A percentile compares a stretch with the other conserved stretches of the same genome.
These are phyloP conservation scores for Sclerotinia nivalis DNA, from an alignment of 2,329 filamentous ascomycete genomes.

Conservation along the genomic window DNA sequence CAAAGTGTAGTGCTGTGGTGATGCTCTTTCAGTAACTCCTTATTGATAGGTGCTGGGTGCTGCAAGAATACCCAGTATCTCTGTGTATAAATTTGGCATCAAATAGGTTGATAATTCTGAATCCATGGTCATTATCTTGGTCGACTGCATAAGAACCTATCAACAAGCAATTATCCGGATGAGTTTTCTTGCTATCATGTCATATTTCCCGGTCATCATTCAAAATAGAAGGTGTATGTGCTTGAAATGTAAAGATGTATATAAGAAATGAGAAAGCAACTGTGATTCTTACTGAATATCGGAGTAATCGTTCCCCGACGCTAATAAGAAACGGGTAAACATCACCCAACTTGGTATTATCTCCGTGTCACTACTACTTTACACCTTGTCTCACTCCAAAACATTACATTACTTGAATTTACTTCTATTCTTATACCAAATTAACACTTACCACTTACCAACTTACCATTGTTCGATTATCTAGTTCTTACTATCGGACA, in stretches of 20 bases:
- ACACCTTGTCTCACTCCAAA: neutral
- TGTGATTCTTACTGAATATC: constrained; percentile 18
- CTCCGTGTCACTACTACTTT: constrained; percentile 5
- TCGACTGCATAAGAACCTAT: neutral
- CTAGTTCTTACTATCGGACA: constrained; percentile 5
- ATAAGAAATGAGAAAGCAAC: constrained; percentile 7
- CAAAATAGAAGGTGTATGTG: constrained; percentile 16
- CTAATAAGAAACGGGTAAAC: neutral
- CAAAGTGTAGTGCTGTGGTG: neutral
- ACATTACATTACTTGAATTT: neutral
- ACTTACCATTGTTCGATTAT: neutral
- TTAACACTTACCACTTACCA: neutral
- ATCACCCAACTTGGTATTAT: neutral
- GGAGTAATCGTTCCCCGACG: constrained; percentile 7
- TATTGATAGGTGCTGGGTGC: neutral
- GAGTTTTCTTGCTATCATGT: neutral
- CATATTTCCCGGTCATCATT: neutral
- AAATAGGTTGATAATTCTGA: neutral
- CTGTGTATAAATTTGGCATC: neutral
- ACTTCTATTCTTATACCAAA: neutral
- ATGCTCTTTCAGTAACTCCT: neutral
- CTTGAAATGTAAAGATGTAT: constrained; percentile 10
- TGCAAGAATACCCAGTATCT: constrained; percentile 2
- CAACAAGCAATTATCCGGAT: neutral
- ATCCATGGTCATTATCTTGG: neutral